These are phyloP conservation scores for Gracilaria gracilis DNA, from an alignment of 23 red algal genomes.

Conservation along the genomic window DNA sequence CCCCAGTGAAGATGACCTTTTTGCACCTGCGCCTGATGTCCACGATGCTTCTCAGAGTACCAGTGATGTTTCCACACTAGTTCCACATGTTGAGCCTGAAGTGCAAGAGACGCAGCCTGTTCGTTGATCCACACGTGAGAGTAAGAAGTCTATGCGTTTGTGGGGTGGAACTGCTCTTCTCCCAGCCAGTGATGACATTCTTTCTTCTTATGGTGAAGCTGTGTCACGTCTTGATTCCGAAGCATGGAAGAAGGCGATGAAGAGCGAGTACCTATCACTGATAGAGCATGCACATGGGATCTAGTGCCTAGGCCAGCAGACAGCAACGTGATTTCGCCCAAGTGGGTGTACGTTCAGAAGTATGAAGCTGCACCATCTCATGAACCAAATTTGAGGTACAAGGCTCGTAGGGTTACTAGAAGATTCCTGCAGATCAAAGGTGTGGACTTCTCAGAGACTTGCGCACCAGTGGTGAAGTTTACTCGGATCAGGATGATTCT, in stretches of 20 bases:
- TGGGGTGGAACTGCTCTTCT: constrained; percentile 9
- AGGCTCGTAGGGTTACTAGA: constrained; percentile 28
- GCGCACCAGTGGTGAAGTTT: constrained; percentile 5
- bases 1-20: constrained; percentile 11
- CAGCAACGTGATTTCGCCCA: too few relatives aligned
- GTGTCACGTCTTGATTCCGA: too few relatives aligned
- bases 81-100: too few relatives aligned
- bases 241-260: background rate
- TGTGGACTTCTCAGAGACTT: constrained; percentile 25
- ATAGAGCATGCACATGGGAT: constrained; percentile 39
- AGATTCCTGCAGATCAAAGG: constrained; percentile 6
- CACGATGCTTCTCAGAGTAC: constrained; percentile 9
- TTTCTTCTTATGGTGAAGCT: constrained; percentile 20
- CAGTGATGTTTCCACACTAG: background rate
- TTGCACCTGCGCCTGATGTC: background rate
- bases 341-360: constrained; percentile 6
- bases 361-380: background rate
- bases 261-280: constrained; percentile 1
- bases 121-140: background rate
- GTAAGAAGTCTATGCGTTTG: background rate
- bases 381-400: constrained; percentile 13
- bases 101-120: background rate
- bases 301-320: background rate
- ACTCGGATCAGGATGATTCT: background rate
- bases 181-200: constrained; percentile 32